phyloP scores from a whole-genome alignment of 495 filamentous ascomycete species.

The Trichocladium antarcticum region DNA sequence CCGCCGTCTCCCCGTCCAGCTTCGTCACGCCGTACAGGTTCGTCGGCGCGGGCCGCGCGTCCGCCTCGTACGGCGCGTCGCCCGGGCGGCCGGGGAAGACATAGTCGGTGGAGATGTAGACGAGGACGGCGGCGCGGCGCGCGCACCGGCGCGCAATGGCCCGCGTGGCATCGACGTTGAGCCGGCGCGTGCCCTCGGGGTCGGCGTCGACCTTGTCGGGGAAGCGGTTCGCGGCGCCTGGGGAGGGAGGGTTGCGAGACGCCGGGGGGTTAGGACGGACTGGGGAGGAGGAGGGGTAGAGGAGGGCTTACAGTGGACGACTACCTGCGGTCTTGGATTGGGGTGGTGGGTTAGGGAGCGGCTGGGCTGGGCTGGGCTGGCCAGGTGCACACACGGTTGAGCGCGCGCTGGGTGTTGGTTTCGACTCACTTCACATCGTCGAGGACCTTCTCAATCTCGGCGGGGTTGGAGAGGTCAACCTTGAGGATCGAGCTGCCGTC shows the following conservation, averaged over 20 bases:
- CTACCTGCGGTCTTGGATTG: constrained; percentile 60
- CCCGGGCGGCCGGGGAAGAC: constrained; percentile 74
- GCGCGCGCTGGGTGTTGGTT: no score
- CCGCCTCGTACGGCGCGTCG: constrained; percentile 72
- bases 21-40: constrained; percentile 88
- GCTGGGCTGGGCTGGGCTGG: background rate
- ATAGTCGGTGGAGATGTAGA: constrained; percentile 95
- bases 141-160: constrained; percentile 56
- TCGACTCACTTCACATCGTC: constrained; percentile 48
- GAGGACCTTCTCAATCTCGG: constrained; percentile 51
- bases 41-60: constrained; percentile 53
- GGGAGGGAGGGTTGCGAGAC: background rate
- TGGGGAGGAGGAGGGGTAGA: background rate
- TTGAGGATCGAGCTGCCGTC: constrained; percentile 63
- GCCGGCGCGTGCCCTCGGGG: constrained; percentile 57
- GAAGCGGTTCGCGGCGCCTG: constrained; percentile 74
- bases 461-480: constrained; percentile 54
- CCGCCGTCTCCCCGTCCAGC: constrained; percentile 67
- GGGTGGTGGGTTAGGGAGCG: background rate
- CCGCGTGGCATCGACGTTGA: constrained; percentile 66
- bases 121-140: constrained; percentile 51
- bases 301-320: constrained; percentile 63
- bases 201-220: constrained; percentile 76
- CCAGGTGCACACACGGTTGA: no score
- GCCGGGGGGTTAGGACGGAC: background rate